These are phyloP conservation scores for Protomyces gravidus DNA, from an alignment of 1,139 yeast species.

Conservation along the genomic window DNA sequence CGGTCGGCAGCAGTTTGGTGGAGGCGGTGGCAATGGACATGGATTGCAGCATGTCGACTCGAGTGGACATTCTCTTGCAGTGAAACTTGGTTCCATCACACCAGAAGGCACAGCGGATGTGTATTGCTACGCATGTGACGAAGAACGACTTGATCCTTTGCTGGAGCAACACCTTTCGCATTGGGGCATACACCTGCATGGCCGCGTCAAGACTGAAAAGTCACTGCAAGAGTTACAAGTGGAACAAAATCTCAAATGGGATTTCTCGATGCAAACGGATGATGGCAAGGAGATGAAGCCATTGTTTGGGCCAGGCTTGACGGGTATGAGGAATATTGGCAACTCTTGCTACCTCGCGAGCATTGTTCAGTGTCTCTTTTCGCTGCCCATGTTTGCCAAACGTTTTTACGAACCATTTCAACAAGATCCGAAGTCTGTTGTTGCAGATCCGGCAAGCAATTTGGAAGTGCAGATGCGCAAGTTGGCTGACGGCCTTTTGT, in stretches of 20 bases:
- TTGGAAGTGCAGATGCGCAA: conserved; percentile 69
- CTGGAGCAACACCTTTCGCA: conserved; percentile 50
- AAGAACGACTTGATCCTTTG: conserved; percentile 74
- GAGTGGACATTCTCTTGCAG: conserved; percentile 69
- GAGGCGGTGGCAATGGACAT: conserved; percentile 81
- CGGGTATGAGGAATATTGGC: conserved; percentile 85
- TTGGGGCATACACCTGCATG: conserved; percentile 68
- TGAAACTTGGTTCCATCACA: conserved; percentile 83
- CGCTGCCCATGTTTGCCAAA: conserved; percentile 42
- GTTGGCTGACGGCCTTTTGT: conserved; percentile 69
- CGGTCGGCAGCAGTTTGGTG: conserved; percentile 89
- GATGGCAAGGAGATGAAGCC: conserved; percentile 64
- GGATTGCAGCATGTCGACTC: conserved; percentile 66
- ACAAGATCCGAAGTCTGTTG: conserved; percentile 28
- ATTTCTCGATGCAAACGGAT: conserved; percentile 71
- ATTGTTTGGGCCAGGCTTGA: conserved; percentile 61
- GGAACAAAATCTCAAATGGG: conserved; percentile 92
- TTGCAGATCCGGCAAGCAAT: conserved; percentile 56
- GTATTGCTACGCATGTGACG: conserved; percentile 83
- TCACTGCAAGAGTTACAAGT: conserved; percentile 81
- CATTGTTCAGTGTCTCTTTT: conserved; percentile 67
- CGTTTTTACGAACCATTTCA: conserved; percentile 35
- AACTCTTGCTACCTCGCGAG: conserved; percentile 89
- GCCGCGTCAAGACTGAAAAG: conserved; percentile 65
- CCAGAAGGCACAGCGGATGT: conserved; percentile 65